Base-by-base conservation (phyloP, 208 protist genomes). In the Trypanosomatidae sp. region DNA sequence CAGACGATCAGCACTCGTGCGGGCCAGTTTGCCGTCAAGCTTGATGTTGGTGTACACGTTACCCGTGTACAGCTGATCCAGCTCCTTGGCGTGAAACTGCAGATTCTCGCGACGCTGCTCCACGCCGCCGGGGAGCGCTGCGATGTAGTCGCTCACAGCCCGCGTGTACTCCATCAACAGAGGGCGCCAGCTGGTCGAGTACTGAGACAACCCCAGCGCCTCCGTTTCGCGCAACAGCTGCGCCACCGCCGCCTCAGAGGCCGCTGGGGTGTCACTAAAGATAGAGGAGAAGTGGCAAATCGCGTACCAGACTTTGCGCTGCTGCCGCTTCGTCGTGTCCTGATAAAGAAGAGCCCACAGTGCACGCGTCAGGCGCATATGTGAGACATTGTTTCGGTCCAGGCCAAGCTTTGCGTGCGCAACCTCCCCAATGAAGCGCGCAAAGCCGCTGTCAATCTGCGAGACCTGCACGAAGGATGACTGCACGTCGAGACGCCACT, bases 281-380 rank as follows among this genome's bases (percentile, higher is more conserved):
- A 73, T 79, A 41, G 77, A 87, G 41, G 90, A 95, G 73, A 95
- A 95, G 73, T 71, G 79, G 76, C 90, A 95, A 13, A 95, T 68
- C 44, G 77, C 68, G 65, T 85, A 72, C 90, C 90, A 95, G 43
- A 88, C 77, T n/a, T 79, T 73, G 33, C 78, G 80, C 79, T 95
- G 88, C 75, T 91, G 86, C 59, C 72, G 66, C 39, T 53, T 65
- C 1, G 79, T 79, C 10, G 80, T 87, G 50, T 66, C 81, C 49
- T 75, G 53, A 64, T 87, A 84, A 13, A 94, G 66, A 30, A 74
- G 64, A 15, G 67, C 47, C 88, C 90, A 95, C 50, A 95, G 68
- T 25, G 76, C 64, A 33, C 82, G 83, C 4, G 82, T 83, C 33
- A 95, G 66, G 7, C 62, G 55, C 66, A 88, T 30, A 62, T 90